Percentiles rank a stretch among this genome's conserved stretches.
Evolutionary conservation across 2,329 filamentous ascomycete genomes (phyloP).

Genomic region (Penicillium sumatraense): DNA sequence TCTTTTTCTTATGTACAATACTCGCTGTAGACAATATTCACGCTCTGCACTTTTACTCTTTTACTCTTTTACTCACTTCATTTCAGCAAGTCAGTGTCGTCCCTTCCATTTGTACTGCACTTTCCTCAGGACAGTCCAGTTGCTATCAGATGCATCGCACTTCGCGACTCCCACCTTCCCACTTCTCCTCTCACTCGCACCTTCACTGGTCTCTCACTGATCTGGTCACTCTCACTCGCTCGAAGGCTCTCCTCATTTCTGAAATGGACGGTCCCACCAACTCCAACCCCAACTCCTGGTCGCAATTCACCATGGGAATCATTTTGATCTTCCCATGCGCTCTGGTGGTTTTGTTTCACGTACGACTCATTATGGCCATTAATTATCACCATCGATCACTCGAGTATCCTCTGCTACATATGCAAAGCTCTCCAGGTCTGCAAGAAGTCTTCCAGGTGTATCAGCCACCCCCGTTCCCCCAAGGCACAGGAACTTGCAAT

Average conservation of each 20-base stretch:
- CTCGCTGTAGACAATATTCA: too few species aligned
- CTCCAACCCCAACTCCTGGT: not conserved
- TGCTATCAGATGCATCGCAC: too few species aligned
- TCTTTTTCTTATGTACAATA: conserved; percentile 18
- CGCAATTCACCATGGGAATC: not conserved
- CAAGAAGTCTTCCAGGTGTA: conserved; percentile 72
- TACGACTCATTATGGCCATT: not conserved
- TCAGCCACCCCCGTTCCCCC: conserved; percentile 60
- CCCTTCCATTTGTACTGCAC: too few species aligned
- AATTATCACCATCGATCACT: not conserved
- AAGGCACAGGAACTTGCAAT: conserved; percentile 26
- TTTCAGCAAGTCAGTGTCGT: too few species aligned
- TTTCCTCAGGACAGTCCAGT: too few species aligned
- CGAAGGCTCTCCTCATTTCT: not conserved
- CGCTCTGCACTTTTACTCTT: too few species aligned
- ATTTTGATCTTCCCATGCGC: not conserved
- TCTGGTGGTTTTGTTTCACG: not conserved
- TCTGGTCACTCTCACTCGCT: not conserved
- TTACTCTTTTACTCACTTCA: too few species aligned
- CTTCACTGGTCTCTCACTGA: too few species aligned
- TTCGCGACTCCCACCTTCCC: not conserved
- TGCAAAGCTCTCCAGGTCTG: conserved; percentile 20
- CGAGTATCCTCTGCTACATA: not conserved
- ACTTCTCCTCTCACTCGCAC: not conserved
- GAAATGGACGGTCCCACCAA: not conserved